These are phyloP conservation scores for Amyloporia xantha DNA, from an alignment of 768 basidiomycete genomes.

Conservation along the genomic window DNA sequence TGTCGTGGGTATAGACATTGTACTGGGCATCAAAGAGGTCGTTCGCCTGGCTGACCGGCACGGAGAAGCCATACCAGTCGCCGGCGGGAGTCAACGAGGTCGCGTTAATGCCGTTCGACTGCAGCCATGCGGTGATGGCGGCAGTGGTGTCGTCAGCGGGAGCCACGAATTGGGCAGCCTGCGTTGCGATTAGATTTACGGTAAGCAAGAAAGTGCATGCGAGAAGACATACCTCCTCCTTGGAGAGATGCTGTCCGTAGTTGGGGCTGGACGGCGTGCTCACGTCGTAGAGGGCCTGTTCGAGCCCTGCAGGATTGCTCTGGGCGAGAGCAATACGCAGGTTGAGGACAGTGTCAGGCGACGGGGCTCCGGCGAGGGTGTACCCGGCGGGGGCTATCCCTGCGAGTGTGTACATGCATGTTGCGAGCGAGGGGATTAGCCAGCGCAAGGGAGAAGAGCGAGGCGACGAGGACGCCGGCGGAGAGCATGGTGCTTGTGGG, in stretches of 20 bases:
- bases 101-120: conserved; percentile 17
- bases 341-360: conserved; percentile 22
- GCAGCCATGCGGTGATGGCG: conserved; percentile 22
- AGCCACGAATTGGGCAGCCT: conserved; percentile 12
- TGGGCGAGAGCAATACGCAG: conserved; percentile 30
- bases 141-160: conserved; percentile 17
- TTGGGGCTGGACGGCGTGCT: too few relatives aligned
- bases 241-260: conserved; percentile 32
- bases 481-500: conserved; percentile 1
- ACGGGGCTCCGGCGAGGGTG: conserved; percentile 18
- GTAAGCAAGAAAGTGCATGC: background rate
- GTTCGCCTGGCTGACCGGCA: conserved; percentile 24
- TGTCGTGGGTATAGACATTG: conserved; percentile 19
- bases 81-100: conserved; percentile 20
- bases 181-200: background rate
- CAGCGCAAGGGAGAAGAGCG: conserved; percentile 10
- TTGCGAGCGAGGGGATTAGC: conserved; percentile 16
- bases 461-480: background rate
- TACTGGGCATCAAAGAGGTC: conserved; percentile 24
- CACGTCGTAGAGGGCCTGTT: conserved; percentile 25
- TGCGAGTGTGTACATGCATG: conserved; percentile 24
- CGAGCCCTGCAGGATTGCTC: conserved; percentile 27
- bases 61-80: conserved; percentile 22
- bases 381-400: conserved; percentile 17
- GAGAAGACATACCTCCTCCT: conserved; percentile 29